phyloP scores from a whole-genome alignment of 164 flowering plant species.

The Chloranthus sessilifolius region DNA sequence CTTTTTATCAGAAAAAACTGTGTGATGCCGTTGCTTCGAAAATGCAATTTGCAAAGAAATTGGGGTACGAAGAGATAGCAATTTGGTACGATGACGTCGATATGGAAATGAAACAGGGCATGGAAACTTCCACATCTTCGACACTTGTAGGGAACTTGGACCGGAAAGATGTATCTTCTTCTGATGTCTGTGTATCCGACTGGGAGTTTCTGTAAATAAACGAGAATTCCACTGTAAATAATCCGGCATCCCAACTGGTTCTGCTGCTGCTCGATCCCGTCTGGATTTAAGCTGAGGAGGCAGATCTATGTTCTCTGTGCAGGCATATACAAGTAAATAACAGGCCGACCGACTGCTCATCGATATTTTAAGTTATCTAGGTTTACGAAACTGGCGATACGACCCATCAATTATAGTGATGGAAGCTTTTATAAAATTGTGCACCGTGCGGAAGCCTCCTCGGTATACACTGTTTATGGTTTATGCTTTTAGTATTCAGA shows the following conservation, averaged over 20 bases:
- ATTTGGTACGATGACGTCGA: conserved; percentile 34
- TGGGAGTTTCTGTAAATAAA: conserved; percentile 66
- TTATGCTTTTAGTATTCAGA: too few species aligned
- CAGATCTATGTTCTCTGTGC: too few species aligned
- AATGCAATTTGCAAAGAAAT: conserved; percentile 34
- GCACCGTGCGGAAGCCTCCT: too few species aligned
- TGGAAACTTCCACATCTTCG: conserved; percentile 9
- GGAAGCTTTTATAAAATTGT: too few species aligned
- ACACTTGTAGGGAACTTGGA: conserved; percentile 5
- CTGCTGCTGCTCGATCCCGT: too few species aligned
- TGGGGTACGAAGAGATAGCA: conserved; percentile 43
- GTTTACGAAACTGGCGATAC: too few species aligned
- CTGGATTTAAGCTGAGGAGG: too few species aligned
- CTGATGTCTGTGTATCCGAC: conserved; percentile 40
- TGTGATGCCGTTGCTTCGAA: conserved; percentile 35
- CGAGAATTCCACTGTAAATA: conserved; percentile 18
- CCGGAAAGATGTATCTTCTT: conserved; percentile 6
- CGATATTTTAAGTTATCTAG: too few species aligned
- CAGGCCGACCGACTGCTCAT: too few species aligned
- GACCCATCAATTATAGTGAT: too few species aligned
- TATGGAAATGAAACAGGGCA: conserved; percentile 7
- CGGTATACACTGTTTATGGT: too few species aligned
- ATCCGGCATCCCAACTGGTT: not conserved
- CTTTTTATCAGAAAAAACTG: conserved; percentile 33
- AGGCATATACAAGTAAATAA: too few species aligned